These are phyloP conservation scores for Mortierella hygrophila DNA, from an alignment of 192 early-diverging fungal genomes.

Conservation along the genomic window DNA sequence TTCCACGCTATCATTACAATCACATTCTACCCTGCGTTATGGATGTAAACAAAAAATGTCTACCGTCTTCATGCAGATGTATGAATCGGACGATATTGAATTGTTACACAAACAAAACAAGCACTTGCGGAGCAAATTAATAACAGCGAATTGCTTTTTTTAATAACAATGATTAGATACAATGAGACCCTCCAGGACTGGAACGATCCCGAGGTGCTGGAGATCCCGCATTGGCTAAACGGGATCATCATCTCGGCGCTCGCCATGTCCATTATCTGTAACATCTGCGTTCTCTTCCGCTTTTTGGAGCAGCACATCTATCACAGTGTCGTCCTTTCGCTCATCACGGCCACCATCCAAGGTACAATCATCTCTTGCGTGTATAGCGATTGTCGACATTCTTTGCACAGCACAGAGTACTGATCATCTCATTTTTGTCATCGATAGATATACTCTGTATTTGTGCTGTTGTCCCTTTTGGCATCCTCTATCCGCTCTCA, in stretches of 20 bases:
- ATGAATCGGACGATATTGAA: not conserved
- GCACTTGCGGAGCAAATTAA: too few species aligned
- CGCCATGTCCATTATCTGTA: slow-evolving; percentile 34
- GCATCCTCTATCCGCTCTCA: slow-evolving; percentile 27
- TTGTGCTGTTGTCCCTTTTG: slow-evolving; percentile 24
- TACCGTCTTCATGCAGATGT: not conserved
- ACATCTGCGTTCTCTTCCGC: slow-evolving; percentile 34
- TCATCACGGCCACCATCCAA: slow-evolving; percentile 29
- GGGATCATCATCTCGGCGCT: slow-evolving; percentile 20
- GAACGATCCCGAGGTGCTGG: not conserved
- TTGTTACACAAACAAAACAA: slow-evolving; percentile 1
- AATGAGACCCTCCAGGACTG: slow-evolving; percentile 13
- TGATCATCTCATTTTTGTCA: not conserved
- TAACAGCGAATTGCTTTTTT: not conserved
- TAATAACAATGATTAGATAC: slow-evolving; percentile 5
- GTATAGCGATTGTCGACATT: not conserved
- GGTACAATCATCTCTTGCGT: not conserved
- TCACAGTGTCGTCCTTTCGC: slow-evolving; percentile 19
- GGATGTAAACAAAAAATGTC: not conserved
- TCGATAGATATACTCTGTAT: slow-evolving; percentile 35
- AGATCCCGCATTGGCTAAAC: slow-evolving; percentile 29
- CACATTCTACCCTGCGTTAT: not conserved
- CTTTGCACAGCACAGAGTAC: not conserved
- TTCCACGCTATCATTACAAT: not conserved
- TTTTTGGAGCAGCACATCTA: slow-evolving; percentile 36